Evolutionary conservation across 495 filamentous ascomycete genomes (phyloP), one percentile per base, ranked within the genome.

Genomic region (Polyplosphaeria fusca): DNA sequence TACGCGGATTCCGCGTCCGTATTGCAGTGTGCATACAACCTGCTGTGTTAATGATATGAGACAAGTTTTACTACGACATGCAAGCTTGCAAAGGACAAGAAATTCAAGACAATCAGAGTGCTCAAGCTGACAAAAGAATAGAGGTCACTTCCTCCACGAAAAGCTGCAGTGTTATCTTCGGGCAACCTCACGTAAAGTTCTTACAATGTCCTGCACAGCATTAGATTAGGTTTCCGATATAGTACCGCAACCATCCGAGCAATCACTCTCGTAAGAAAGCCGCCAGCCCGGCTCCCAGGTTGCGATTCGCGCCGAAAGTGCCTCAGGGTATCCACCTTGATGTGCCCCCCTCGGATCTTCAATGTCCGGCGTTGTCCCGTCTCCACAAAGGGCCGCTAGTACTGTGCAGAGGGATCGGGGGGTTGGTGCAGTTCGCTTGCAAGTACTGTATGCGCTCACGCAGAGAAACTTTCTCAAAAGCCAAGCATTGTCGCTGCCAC

Each of bases 191-290:
- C 23, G 13, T 20, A 32, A 46, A 25, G 11, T 46, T 46, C 42
- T 48, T 48, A 16, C 45, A 42, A 12, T 35, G 30, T 12, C 35
- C 38, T 46, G 32, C 35, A 3, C 41, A 14, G 45, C 45, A 24
- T 16, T 25, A 7, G 45, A 49, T 58, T 58, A 52, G 22, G 55
- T 52, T 52, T 59, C 24, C 28, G 41, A 59, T 59, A 59, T 19
- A 59, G 55, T 45, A 27, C n/a, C 35, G 25, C 16, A 14, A 4
- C 7, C 18, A 27, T 12, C 43, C 35, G 35, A 58, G 32, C 18
- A 22, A 35, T 49, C 35, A 43, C 30, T 18, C 47, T 11, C 39
- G 47, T 22, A 1, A 32, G 26, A 19, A 32, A 37, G 18, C 39
- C 38, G 26, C 47, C 40, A 52, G 40, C 48, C 47, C 47, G 47